These are phyloP conservation scores for Corynespora cassiicola DNA, from an alignment of 2,329 filamentous ascomycete genomes.

Conservation along the genomic window DNA sequence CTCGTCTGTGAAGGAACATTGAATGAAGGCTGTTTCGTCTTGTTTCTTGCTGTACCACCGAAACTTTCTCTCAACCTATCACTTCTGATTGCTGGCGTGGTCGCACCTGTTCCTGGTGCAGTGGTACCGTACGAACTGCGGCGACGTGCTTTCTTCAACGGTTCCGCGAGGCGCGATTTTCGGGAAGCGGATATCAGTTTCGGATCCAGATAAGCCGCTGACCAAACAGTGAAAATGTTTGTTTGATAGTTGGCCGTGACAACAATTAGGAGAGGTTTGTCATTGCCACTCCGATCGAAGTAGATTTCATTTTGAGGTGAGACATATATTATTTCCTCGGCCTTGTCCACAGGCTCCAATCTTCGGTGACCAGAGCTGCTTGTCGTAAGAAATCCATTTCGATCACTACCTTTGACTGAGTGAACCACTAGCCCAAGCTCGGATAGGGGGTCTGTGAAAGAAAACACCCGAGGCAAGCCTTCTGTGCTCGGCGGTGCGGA, in stretches of 20 bases:
- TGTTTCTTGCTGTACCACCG: slow-evolving; percentile 58
- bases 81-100: slow-evolving; percentile 72
- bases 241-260: slow-evolving; percentile 82
- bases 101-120: slow-evolving; percentile 72
- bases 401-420: slow-evolving; percentile 34
- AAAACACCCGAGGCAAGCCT: slow-evolving; percentile 78
- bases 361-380: slow-evolving; percentile 40
- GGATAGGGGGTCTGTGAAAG: slow-evolving; percentile 82
- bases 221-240: slow-evolving; percentile 84
- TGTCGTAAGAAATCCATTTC: slow-evolving; percentile 33
- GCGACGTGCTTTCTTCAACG: slow-evolving; percentile 61
- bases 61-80: slow-evolving; percentile 79
- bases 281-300: slow-evolving; percentile 52
- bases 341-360: slow-evolving; percentile 70
- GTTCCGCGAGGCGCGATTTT: slow-evolving; percentile 45
- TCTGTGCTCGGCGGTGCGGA: slow-evolving; percentile 36
- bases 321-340: slow-evolving; percentile 85
- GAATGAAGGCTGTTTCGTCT: slow-evolving; percentile 49
- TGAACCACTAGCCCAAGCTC: slow-evolving; percentile 82
- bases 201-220: slow-evolving; percentile 75
- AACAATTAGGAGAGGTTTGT: slow-evolving; percentile 68
- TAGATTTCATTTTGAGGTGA: slow-evolving; percentile 68
- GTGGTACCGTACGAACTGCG: slow-evolving; percentile 64
- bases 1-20: slow-evolving; percentile 40
- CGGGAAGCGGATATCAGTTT: slow-evolving; percentile 58